Evolutionary conservation across 768 basidiomycete species (phyloP), one percentile per base, ranked within the genome.

Genomic region (Pulveroboletus sp.): DNA sequence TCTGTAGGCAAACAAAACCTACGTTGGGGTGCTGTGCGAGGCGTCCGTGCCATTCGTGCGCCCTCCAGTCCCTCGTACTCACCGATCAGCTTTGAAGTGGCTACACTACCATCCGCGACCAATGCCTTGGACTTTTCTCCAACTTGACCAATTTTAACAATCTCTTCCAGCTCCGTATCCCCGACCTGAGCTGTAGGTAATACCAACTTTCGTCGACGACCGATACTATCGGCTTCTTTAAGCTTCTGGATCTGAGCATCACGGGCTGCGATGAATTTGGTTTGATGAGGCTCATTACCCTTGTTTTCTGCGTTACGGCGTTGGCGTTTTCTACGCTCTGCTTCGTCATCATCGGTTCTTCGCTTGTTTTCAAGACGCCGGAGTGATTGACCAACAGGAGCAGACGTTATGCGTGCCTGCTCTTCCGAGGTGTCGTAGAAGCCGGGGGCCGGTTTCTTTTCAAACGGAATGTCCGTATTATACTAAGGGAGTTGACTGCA

Each of bases 351-450:
- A 50, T 96, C 93, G 12, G 89, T 84, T 67, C 89, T 94, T 35
- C 95, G 85, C 72, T 98, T 98, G 65, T 94, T 93, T 64, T 97
- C 94, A 3, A 95, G 76, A n/a, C 93, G 81, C 27, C 92, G 87
- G 6, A 96, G 77, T 0, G 87, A 85, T 66, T 93, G 90, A 5
- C 94, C 94, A 26, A 97, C 86, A 1, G 90, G 95, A 0, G 95
- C 92, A n/a, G 82, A 76, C 12, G 88, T 82, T 35, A 84, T 74
- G 43, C 89, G 86, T 5, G 92, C 86, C 61, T 93, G 86, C 64
- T 99, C 96, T 57, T 95, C 96, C 0, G 86, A 79, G 2, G 91
- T 93, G 65, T 99, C 96, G 69, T 98, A 99, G 72, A 99, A 99
- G 0, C 96, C 96, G 9, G 94, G 72, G 0, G 92, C 93, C 0